These are phyloP conservation scores for Tulasnella sp. DNA, from an alignment of 768 basidiomycete species.

Conservation along the genomic window DNA sequence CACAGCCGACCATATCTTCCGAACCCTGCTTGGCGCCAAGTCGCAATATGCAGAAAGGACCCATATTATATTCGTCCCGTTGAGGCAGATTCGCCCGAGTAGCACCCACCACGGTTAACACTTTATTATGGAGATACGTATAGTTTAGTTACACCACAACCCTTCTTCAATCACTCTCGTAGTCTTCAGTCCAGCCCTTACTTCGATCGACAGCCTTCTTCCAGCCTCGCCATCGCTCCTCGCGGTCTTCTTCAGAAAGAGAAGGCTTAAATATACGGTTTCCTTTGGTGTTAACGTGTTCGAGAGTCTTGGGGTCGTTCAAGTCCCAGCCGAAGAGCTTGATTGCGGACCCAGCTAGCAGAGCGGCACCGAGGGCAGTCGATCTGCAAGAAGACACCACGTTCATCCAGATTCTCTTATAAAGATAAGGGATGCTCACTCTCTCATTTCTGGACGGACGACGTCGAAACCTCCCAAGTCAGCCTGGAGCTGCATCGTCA, in stretches of 20 bases:
- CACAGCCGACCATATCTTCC: not conserved
- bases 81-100: too few relatives aligned
- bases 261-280: conserved; percentile 64
- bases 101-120: too few relatives aligned
- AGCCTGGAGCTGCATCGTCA: conserved; percentile 81
- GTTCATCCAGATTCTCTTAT: not conserved
- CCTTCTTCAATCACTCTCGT: conserved; percentile 30
- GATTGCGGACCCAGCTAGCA: conserved; percentile 88
- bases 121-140: not conserved
- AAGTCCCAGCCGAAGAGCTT: conserved; percentile 91
- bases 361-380: conserved; percentile 91
- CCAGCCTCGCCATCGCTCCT: conserved; percentile 76
- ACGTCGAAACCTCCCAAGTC: conserved; percentile 91
- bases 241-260: conserved; percentile 51
- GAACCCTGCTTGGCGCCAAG: not conserved
- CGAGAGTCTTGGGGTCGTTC: conserved; percentile 71
- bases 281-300: conserved; percentile 82
- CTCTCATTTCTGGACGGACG: conserved; percentile 91
- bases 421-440: conserved; percentile 51
- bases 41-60: too few relatives aligned
- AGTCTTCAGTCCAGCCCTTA: conserved; percentile 69
- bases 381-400: conserved; percentile 51
- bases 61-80: too few relatives aligned
- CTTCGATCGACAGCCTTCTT: conserved; percentile 82
- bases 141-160: not conserved